Conservation (phyloP, 169 alveolate species). For the Babesia bigemina region DNA sequence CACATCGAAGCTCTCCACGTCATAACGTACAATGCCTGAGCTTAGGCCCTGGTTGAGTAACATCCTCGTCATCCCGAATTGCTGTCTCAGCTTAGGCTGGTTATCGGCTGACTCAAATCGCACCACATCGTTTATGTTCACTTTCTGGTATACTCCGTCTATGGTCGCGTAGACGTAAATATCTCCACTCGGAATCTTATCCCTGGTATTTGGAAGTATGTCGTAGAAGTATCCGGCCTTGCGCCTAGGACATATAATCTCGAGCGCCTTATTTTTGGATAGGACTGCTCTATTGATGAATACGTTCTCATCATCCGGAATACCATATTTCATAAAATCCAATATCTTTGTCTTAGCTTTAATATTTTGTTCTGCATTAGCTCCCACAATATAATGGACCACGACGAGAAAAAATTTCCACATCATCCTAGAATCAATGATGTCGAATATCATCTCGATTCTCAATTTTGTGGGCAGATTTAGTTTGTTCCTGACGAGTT, state of each 20-base stretch:
- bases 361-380: no score
- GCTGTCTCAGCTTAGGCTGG: neutral
- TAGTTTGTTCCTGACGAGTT: no score
- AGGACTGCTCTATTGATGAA: neutral
- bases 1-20: slow-evolving; percentile 1
- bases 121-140: neutral
- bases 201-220: neutral
- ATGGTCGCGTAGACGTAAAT: slow-evolving; percentile 9
- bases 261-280: neutral
- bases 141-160: slow-evolving; percentile 2
- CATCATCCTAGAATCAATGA: no score
- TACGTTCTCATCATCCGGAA: slow-evolving; percentile 1
- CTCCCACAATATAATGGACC: no score
- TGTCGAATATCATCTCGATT: no score
- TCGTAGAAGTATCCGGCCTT: neutral
- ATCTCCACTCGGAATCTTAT: neutral
- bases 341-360: no score
- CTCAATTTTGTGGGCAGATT: no score
- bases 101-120: neutral
- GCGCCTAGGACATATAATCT: slow-evolving; percentile 4
- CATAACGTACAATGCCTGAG: neutral
- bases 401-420: no score
- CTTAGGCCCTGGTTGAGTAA: neutral
- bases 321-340: neutral
- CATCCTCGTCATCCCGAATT: neutral